These are phyloP conservation scores for Aspergillus sclerotialis DNA, from an alignment of 2,329 filamentous ascomycete genomes.

Conservation along the genomic window DNA sequence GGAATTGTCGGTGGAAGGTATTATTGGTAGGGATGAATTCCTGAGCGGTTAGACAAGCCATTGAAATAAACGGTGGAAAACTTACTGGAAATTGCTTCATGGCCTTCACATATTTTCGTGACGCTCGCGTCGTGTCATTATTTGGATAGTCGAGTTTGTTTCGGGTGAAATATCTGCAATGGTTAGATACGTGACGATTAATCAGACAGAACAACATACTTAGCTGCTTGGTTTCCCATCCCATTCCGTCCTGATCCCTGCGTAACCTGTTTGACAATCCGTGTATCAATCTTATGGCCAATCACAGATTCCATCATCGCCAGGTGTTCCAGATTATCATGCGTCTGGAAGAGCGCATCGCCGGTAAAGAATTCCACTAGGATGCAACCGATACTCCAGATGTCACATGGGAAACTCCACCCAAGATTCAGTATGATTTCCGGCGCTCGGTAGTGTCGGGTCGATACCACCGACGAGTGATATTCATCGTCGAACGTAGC, in stretches of 20 bases:
- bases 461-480: conserved; percentile 61
- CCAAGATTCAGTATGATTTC: conserved; percentile 63
- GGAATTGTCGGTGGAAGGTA: conserved; percentile 56
- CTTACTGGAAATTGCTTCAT: conserved; percentile 58
- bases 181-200: conserved; percentile 21
- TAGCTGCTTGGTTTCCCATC: conserved; percentile 47
- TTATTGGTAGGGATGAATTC: conserved; percentile 56
- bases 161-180: conserved; percentile 46
- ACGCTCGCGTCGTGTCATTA: conserved; percentile 55
- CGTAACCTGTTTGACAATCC: conserved; percentile 48
- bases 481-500: conserved; percentile 64
- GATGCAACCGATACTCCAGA: conserved; percentile 65
- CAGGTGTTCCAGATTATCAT: conserved; percentile 61
- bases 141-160: conserved; percentile 58
- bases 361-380: conserved; percentile 63
- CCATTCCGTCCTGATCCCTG: conserved; percentile 40
- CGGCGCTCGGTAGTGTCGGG: conserved; percentile 59
- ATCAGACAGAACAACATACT: conserved; percentile 39
- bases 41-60: conserved; percentile 31
- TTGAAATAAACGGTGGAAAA: background rate
- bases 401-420: conserved; percentile 62
- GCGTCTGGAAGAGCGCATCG: conserved; percentile 61
- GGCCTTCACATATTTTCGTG: conserved; percentile 60
- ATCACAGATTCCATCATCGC: conserved; percentile 64
- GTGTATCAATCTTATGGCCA: conserved; percentile 48